Conservation (phyloP, 768 basidiomycete genomes). For the Glaciozyma martinii region DNA sequence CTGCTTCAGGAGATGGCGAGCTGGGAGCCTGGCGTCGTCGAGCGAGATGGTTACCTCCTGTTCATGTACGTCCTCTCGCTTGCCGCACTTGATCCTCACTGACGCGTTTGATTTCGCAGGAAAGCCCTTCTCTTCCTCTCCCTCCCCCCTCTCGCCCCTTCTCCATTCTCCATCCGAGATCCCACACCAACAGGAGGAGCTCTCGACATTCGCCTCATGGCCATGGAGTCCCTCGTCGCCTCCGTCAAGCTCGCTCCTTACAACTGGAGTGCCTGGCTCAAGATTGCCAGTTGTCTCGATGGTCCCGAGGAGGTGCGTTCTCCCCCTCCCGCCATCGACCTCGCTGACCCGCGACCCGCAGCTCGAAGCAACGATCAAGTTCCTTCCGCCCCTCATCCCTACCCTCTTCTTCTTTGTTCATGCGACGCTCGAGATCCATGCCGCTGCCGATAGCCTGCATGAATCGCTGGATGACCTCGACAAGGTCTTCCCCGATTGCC, state of each 20-base stretch:
- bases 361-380: constrained; percentile 43
- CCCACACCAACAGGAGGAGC: constrained; percentile 43
- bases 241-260: constrained; percentile 73
- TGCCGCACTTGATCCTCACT: constrained; percentile 14
- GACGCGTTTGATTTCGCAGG: constrained; percentile 41
- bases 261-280: constrained; percentile 91
- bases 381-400: constrained; percentile 50
- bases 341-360: constrained; percentile 11
- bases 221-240: constrained; percentile 66
- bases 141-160: constrained; percentile 14
- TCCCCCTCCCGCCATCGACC: not conserved
- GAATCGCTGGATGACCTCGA: constrained; percentile 70
- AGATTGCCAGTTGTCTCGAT: constrained; percentile 45
- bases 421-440: constrained; percentile 79
- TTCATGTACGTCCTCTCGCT: constrained; percentile 56
- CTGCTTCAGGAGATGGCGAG: constrained; percentile 55
- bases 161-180: not conserved
- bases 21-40: constrained; percentile 25
- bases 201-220: constrained; percentile 68
- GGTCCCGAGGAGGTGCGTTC: constrained; percentile 70
- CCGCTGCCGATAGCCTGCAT: constrained; percentile 76
- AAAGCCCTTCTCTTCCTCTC: constrained; percentile 63
- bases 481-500: constrained; percentile 58
- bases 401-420: constrained; percentile 74
- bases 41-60: constrained; percentile 68